Conservation (phyloP, 257 asterid genomes). For the Ajuga chamaepitys region DNA sequence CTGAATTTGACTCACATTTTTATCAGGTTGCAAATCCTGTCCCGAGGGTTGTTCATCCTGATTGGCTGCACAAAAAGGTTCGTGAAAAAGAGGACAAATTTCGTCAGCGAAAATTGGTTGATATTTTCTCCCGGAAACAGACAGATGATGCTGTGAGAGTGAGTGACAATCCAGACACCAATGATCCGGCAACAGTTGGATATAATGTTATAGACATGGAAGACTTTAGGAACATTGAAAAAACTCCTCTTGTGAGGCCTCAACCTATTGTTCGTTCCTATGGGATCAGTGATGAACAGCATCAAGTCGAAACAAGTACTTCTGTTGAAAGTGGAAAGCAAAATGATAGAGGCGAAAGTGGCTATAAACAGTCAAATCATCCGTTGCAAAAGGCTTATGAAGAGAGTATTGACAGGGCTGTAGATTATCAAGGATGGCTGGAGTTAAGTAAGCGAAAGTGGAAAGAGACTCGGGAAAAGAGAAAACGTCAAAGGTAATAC, state of each 20-base stretch:
- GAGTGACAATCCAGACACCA: constrained; percentile 23
- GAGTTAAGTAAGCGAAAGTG: constrained; percentile 90
- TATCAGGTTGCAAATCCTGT: constrained; percentile 94
- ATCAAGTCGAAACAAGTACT: constrained; percentile 28
- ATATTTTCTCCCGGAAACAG: constrained; percentile 55
- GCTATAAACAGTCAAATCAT: constrained; percentile 15
- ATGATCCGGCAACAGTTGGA: constrained; percentile 29
- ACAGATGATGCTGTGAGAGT: constrained; percentile 30
- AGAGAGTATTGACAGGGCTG: constrained; percentile 55
- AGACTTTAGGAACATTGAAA: constrained; percentile 55
- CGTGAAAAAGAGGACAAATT: constrained; percentile 97
- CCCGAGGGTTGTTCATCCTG: constrained; percentile 99
- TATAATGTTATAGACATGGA: constrained; percentile 63
- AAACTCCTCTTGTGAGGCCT: constrained; percentile 37
- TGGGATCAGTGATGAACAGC: constrained; percentile 33
- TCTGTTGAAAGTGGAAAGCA: constrained; percentile 27
- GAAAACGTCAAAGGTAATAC: constrained; percentile 82
- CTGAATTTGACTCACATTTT: constrained; percentile 27
- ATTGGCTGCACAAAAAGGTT: constrained; percentile 96
- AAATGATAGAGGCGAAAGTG: constrained; percentile 31
- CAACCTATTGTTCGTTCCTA: constrained; percentile 64
- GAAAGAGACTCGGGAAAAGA: constrained; percentile 70
- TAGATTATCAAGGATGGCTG: constrained; percentile 92
- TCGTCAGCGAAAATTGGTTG: constrained; percentile 86
- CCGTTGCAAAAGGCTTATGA: constrained; percentile 34